Evolutionary conservation across 2,329 filamentous ascomycete species (phyloP), one percentile per base, ranked within the genome.

Genomic region (Claviceps citrina): DNA sequence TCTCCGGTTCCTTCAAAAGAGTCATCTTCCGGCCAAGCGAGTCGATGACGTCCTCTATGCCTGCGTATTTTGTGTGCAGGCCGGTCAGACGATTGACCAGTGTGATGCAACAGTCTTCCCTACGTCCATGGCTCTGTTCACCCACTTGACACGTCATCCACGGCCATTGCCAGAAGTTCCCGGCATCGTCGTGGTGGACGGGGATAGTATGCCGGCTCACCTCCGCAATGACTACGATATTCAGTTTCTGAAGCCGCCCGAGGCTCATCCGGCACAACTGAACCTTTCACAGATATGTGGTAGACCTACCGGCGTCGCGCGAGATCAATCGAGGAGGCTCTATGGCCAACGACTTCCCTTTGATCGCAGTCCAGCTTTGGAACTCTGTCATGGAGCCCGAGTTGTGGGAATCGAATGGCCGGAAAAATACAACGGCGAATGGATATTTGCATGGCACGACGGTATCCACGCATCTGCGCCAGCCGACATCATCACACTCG

Each of bases 61-160:
- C 3, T 76, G 71, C 44, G 46, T 71, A 1, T 73, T 76, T 48
- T 76, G 71, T 49, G 56, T 72, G 4, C 61, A 67, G 5, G 44
- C 58, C 15, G 68, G 68, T 1, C 58, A 51, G n/a, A 73, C 70
- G 0, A 52, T 65, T 2, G 67, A 73, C 36, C 63, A 68, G 41
- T 68, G 67, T 46, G 71, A 76, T 36, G 65, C 71, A 3, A 75
- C 71, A 1, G 67, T 75, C 7, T 75, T 75, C 52, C 69, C 71
- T 50, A 66, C 54, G 34, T 66, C 70, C 36, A 65, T 63, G 43
- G 61, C 70, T 35, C 59, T 75, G 4, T 73, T 74, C 43, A 53
- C 59, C 15, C 71, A 76, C 48, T 53, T 75, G 39, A 59, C 68
- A 3, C 64, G 69, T 4, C 71, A 76, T 46, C 61, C 69, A 0